These are phyloP conservation scores for Epicoccum nigrum DNA, from an alignment of 2,329 filamentous ascomycete species.

Conservation along the genomic window DNA sequence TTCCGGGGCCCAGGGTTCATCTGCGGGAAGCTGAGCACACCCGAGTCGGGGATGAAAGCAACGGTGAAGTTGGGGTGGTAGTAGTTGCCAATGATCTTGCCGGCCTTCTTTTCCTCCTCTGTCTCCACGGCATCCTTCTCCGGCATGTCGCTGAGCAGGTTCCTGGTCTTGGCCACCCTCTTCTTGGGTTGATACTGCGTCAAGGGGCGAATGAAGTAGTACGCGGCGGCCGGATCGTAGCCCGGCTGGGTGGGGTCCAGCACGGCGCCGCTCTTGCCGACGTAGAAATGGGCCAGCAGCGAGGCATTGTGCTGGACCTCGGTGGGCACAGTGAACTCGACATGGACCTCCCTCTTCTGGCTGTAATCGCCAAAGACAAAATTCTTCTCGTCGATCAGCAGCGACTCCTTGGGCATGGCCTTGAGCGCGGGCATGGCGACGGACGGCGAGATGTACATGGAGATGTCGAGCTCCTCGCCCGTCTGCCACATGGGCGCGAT, in stretches of 20 bases:
- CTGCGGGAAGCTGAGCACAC: constrained; percentile 68
- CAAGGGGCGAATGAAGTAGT: constrained; percentile 82
- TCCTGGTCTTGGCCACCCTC: constrained; percentile 85
- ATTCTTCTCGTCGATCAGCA: constrained; percentile 79
- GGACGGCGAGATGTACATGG: constrained; percentile 81
- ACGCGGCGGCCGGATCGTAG: constrained; percentile 78
- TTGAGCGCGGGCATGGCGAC: constrained; percentile 71
- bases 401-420: constrained; percentile 67
- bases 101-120: constrained; percentile 59
- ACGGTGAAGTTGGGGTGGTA: constrained; percentile 96
- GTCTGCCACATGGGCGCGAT: constrained; percentile 88
- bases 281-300: constrained; percentile 91
- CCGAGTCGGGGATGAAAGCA: constrained; percentile 81
- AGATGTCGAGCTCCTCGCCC: constrained; percentile 79
- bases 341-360: constrained; percentile 78
- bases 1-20: constrained; percentile 77
- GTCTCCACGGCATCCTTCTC: constrained; percentile 57
- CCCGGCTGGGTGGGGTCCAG: constrained; percentile 75
- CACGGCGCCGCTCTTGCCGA: constrained; percentile 75
- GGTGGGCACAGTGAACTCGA: constrained; percentile 76
- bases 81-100: constrained; percentile 79
- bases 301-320: constrained; percentile 90
- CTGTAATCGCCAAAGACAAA: constrained; percentile 81
- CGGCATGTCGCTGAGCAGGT: constrained; percentile 67
- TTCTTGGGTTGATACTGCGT: constrained; percentile 93